Conservation (phyloP, 768 basidiomycete species). For the Rhizopogon rudus region DNA sequence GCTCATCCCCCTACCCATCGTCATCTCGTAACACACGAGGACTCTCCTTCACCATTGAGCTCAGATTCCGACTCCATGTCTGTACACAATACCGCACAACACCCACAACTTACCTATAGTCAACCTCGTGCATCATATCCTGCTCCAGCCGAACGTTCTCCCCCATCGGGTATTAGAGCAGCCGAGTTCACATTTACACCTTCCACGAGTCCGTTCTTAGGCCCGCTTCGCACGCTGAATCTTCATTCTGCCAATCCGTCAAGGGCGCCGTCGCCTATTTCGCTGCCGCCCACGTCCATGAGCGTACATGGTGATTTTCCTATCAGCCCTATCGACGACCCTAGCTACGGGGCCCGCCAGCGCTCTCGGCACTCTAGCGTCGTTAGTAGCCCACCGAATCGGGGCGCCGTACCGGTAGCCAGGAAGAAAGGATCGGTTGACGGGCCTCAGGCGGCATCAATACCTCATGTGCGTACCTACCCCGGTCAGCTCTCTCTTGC, state of each 20-base stretch:
- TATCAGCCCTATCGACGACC: constrained; percentile 31
- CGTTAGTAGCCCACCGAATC: constrained; percentile 33
- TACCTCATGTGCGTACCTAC: constrained; percentile 28
- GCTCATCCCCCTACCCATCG: constrained; percentile 27
- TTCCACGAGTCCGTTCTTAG: constrained; percentile 76
- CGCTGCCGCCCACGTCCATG: constrained; percentile 47
- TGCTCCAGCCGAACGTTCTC: constrained; percentile 24
- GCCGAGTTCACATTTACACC: constrained; percentile 50
- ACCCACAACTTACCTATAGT: constrained; percentile 21
- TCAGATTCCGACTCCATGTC: constrained; percentile 53
- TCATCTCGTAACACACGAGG: constrained; percentile 41
- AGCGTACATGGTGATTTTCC: constrained; percentile 20
- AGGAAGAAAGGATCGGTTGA: constrained; percentile 29
- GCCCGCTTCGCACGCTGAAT: constrained; percentile 69
- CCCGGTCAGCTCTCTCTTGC: constrained; percentile 26
- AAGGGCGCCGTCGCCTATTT: constrained; percentile 67
- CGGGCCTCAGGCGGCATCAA: constrained; percentile 20
- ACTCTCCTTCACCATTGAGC: constrained; percentile 66
- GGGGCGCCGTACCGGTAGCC: constrained; percentile 21
- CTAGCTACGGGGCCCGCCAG: constrained; percentile 17
- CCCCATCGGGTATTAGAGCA: constrained; percentile 22
- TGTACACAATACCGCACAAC: constrained; percentile 23
- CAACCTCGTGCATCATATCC: constrained; percentile 24
- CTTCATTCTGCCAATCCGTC: constrained; percentile 67
- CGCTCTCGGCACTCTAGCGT: constrained; percentile 26